Conservation (phyloP, 1,139 yeast genomes). For the Suhomyces taliae region DNA sequence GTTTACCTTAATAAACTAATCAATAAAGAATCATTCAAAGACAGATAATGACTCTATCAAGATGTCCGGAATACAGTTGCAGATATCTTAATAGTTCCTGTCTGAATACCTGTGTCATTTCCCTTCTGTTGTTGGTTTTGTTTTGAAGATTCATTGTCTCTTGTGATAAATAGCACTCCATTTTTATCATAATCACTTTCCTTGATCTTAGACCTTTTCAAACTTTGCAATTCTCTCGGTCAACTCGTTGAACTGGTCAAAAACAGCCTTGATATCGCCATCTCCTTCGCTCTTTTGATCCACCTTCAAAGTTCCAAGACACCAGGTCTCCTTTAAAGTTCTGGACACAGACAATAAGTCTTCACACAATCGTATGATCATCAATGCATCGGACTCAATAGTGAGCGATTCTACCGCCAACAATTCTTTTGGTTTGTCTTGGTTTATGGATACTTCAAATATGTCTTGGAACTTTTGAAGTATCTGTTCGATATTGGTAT, state of each 20-base stretch:
- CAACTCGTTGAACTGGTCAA: constrained; percentile 41
- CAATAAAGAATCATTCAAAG: no score
- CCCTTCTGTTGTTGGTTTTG: no score
- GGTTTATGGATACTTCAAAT: constrained; percentile 42
- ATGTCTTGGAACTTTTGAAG: constrained; percentile 46
- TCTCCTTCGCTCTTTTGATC: constrained; percentile 20
- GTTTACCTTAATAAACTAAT: no score
- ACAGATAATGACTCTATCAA: no score
- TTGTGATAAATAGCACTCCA: no score
- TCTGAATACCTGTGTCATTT: no score
- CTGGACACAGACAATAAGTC: constrained; percentile 52
- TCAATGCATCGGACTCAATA: constrained; percentile 53
- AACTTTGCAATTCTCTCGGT: constrained; percentile 39
- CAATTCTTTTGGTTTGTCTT: constrained; percentile 51
- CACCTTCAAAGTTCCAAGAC: constrained; percentile 52
- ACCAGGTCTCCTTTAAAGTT: constrained; percentile 56
- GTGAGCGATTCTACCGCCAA: constrained; percentile 56
- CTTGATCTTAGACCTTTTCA: constrained; percentile 11
- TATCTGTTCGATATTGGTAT: constrained; percentile 42
- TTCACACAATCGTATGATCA: constrained; percentile 53
- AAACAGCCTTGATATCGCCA: constrained; percentile 27
- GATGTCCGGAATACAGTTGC: no score
- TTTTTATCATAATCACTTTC: no score
- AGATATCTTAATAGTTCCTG: no score
- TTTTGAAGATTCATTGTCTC: no score